Base-by-base conservation (phyloP, 1,284 basidiomycete genomes). In the Ganoderma meredithae region DNA sequence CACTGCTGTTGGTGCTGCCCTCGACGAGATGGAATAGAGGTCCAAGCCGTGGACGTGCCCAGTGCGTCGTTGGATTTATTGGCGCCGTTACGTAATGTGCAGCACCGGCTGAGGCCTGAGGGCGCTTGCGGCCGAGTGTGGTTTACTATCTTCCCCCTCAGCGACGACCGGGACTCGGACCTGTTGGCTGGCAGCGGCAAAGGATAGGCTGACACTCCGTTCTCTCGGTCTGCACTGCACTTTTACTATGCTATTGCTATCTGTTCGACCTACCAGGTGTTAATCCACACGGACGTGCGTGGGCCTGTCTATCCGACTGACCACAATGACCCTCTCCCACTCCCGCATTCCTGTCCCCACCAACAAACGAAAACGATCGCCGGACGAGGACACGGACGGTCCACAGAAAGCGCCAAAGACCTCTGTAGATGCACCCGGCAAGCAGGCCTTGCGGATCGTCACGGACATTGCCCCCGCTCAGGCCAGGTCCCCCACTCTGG, bases 331-430 rank as follows among this genome's bases (percentile, higher is more conserved):
- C 47, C 31, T 31, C 60, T 31, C 60, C 58, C 31, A 52, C 4
- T 55, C 61, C 31, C 52, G 17, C 49, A 25, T 61, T 25, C 47
- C 66, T 31, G 27, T 62, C 12, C 58, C 65, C 13, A 33, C 63
- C 10, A 66, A 60, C 66, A 72, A 72, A 44, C 71, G 71, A 19
- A 72, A 72, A 55, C 66, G 64, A 2, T n/a, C 41, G 0, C 8
- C 19, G 13, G 71, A 72, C 13, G 31, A 27, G 31, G 62, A 17
- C 9, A 49, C 65, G 25, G 40, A 13, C 0, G 22, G 27, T 0
- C 40, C 27, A 17, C 47, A 56, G 56, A 69, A 65, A 63, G 7
- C 22, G 1, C 1, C 40, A 6, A 69, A 64, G 59, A 33, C 17
- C 7, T 41, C 40, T 27, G n/a, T 27, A 10, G 36, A 55, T 17